phyloP scores from a whole-genome alignment of 2,329 filamentous ascomycete genomes.

The Beauveria sp. region DNA sequence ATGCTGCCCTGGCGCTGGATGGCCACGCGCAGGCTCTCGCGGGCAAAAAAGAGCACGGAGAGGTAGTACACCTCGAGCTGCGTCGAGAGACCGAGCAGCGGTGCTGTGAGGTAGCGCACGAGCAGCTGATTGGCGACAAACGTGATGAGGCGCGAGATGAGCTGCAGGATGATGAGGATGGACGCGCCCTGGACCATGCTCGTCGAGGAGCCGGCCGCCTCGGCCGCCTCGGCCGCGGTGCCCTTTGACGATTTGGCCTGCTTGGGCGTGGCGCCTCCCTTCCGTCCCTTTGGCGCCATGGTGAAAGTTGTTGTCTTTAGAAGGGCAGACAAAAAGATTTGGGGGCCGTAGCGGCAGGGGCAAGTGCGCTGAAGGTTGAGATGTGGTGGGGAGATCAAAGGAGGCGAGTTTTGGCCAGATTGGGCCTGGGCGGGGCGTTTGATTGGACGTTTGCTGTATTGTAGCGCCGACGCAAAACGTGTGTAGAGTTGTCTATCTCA shows the following conservation, averaged over 20 bases:
- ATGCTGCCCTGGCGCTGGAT: conserved; percentile 63
- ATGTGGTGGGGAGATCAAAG: conserved; percentile 5
- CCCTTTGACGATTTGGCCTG: conserved; percentile 1
- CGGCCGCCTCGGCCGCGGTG: background rate
- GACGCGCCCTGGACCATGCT: conserved; percentile 63
- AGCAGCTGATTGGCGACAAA: conserved; percentile 90
- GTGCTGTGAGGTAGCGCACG: conserved; percentile 78
- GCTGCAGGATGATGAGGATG: conserved; percentile 79
- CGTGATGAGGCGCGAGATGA: conserved; percentile 79
- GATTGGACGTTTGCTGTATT: background rate
- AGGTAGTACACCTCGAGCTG: conserved; percentile 92
- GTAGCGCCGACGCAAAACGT: background rate
- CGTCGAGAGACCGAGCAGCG: conserved; percentile 74
- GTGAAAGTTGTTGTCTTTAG: background rate
- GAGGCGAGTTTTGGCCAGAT: conserved; percentile 10
- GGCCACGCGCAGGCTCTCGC: conserved; percentile 86
- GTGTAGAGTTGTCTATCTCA: background rate
- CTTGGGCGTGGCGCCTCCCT: background rate
- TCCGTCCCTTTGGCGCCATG: conserved; percentile 1
- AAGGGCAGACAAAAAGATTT: background rate
- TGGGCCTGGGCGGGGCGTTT: conserved; percentile 10
- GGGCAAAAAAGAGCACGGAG: conserved; percentile 87
- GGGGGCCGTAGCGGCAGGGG: background rate
- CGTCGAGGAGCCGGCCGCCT: background rate
- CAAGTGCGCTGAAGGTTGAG: background rate